Evolutionary conservation across 2,329 filamentous ascomycete genomes (phyloP).

Genomic region (Stenocarpella maydis): DNA sequence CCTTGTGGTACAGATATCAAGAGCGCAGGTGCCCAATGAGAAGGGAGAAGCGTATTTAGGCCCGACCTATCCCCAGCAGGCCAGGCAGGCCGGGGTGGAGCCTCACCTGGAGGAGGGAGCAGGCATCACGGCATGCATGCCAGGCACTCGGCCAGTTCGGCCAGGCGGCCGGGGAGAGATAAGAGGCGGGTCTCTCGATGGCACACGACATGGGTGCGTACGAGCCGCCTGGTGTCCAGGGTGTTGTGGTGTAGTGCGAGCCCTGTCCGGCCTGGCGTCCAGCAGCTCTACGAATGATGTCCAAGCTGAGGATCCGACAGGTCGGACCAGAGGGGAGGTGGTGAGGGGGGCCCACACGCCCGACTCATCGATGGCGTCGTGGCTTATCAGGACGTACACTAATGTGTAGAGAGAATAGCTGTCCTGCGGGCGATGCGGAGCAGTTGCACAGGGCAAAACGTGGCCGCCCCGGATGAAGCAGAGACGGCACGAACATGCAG

Average conservation of each 20-base stretch:
- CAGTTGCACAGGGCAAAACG: not conserved
- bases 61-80: slow-evolving; percentile 12
- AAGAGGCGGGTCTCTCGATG: not conserved
- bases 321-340: slow-evolving; percentile 1
- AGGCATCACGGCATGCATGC: not conserved
- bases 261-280: not conserved
- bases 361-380: not conserved
- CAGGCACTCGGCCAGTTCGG: slow-evolving; percentile 1
- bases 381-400: slow-evolving; percentile 5
- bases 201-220: not conserved
- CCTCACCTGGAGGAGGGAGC: slow-evolving; percentile 4
- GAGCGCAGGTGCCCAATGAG: slow-evolving; percentile 3
- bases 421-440: not conserved
- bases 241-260: too few relatives aligned
- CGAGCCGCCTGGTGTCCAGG: not conserved
- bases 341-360: not conserved
- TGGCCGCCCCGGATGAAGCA: not conserved
- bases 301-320: not conserved
- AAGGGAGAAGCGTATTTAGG: slow-evolving; percentile 5
- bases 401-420: not conserved
- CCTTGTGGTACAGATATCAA: slow-evolving; percentile 14
- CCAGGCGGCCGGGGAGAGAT: slow-evolving; percentile 6
- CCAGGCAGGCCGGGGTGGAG: slow-evolving; percentile 7
- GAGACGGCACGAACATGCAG: not conserved
- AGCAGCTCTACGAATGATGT: not conserved